Conservation (phyloP, 768 basidiomycete genomes). For the Coprinopsis marcescibilis region DNA sequence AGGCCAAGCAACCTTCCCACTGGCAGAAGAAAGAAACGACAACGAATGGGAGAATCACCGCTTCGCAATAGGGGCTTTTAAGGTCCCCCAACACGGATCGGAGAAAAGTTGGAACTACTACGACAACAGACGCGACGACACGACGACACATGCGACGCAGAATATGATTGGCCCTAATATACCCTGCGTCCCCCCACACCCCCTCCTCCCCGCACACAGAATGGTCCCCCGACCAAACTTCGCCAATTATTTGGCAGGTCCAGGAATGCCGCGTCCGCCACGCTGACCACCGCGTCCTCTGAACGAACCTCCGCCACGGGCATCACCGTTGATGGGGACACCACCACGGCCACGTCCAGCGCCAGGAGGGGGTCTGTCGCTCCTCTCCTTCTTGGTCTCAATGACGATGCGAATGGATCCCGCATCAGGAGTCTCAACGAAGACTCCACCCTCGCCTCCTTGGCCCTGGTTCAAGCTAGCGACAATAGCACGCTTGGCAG, state of each 20-base stretch:
- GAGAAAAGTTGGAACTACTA: too few relatives aligned
- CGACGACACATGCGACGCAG: too few relatives aligned
- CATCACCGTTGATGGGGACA: slow-evolving; percentile 46
- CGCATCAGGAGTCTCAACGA: slow-evolving; percentile 61
- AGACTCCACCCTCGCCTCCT: slow-evolving; percentile 89
- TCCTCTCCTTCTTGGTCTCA: slow-evolving; percentile 89
- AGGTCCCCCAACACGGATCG: too few relatives aligned
- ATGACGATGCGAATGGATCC: slow-evolving; percentile 58
- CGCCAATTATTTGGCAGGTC: too few relatives aligned
- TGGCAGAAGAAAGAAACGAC: too few relatives aligned
- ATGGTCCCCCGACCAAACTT: too few relatives aligned
- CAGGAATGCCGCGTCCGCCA: slow-evolving; percentile 21
- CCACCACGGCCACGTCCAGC: slow-evolving; percentile 60
- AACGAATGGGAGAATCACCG: too few relatives aligned
- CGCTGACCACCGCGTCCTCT: slow-evolving; percentile 20
- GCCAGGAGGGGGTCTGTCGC: slow-evolving; percentile 69
- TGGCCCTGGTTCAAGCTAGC: slow-evolving; percentile 56
- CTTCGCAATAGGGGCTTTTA: too few relatives aligned
- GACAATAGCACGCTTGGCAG: slow-evolving; percentile 81
- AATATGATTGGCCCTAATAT: too few relatives aligned
- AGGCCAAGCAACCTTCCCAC: not conserved
- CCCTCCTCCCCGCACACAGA: too few relatives aligned
- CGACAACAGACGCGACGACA: too few relatives aligned
- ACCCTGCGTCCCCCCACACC: too few relatives aligned
- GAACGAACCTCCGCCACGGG: slow-evolving; percentile 27